Base-by-base conservation (phyloP, 768 basidiomycete genomes). In the Boletus sp. region DNA sequence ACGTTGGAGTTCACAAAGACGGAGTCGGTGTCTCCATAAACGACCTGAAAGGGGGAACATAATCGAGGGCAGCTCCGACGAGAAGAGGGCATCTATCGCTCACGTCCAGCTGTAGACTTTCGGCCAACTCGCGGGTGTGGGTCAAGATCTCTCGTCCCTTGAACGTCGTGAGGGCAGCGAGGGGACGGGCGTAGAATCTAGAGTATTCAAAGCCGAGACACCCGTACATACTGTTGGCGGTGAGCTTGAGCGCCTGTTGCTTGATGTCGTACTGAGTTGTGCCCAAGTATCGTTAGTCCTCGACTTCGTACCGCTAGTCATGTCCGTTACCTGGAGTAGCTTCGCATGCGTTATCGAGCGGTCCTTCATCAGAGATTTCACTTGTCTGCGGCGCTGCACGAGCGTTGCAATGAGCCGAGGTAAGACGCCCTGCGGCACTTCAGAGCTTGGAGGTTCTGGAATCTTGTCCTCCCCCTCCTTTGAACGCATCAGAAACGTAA, bases 221-320 rank as follows among this genome's bases (percentile, higher is more conserved):
- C 17, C 97, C 97, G 72, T 99, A 99, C 97, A 98, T 99, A 79
- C 92, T 95, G 77, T 99, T 98, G 48, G 97, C 97, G 5, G 97
- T 99, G 35, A 98, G 85, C 75, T 98, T 98, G 49, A 98, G 78
- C 1, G 97, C 97, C 72, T 92, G 87, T 64, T 99, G 97, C 69
- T 94, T 94, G 76, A 98, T 97, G 66, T 99, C 94, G 67, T 89
- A 98, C 92, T 98, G 66, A 2, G 55, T 29, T 14, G 42, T 33
- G 8, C 12, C 44, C 9, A 47, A 37, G 8, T 39, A 33, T 54
- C 1, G 55, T 63, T 2, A 57, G 48, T 29, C 41, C n/a, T 17
- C 18, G 6, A 32, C 18, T 39, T 28, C 15, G 18, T 18, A 45
- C 9, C 36, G 24, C 12, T 12, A 47, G 0, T 47, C 11, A 14